Base-by-base conservation (phyloP, 257 asterid species). In the Linaria vulgaris region DNA sequence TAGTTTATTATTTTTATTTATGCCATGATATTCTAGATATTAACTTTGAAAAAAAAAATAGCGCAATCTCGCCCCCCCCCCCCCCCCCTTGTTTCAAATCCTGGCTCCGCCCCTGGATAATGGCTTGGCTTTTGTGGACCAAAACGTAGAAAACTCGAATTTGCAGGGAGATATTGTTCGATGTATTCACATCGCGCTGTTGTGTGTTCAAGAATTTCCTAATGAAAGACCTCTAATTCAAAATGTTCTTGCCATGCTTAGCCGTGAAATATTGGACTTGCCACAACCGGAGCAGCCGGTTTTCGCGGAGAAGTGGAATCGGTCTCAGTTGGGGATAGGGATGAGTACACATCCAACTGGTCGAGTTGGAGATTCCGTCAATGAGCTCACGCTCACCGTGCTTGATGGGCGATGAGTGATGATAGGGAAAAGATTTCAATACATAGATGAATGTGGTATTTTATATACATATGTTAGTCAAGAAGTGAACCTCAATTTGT, bases 151-250 rank as follows among this genome's bases (percentile, higher is more conserved):
- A 14, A 78, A 59, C 23, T 25, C 70, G 1, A 21, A 62, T 20
- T 16, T 52, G 1, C 13, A 24, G 31, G 56, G 13, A 22, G 86
- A 79, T 43, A 67, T 81, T 3, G 56, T 21, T 12, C 80, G 83
- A 63, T 88, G 88, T 73, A 77, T 88, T 37, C 80, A 78, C 4
- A 75, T 85, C 12, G 88, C 82, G 2, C 70, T 85, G 43, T 21
- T 88, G 63, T 85, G 84, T 43, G 84, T 88, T 17, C 86, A 88
- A 51, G 83, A 88, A 67, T 61, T 63, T 38, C 78, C 82, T 0
- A 56, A 24, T 21, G 82, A 82, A 21, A 68, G 90, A 23, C 85
- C 96, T 0, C 37, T 76, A 1, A 80, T 82, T 73, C 78, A 82
- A 17, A 60, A 67, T 12, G 83, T 82, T 63, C 71, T 81, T 0